Evolutionary conservation across 495 filamentous ascomycete species (phyloP), one percentile per base, ranked within the genome.

Genomic region (Melanomma pulvis-pyrius): DNA sequence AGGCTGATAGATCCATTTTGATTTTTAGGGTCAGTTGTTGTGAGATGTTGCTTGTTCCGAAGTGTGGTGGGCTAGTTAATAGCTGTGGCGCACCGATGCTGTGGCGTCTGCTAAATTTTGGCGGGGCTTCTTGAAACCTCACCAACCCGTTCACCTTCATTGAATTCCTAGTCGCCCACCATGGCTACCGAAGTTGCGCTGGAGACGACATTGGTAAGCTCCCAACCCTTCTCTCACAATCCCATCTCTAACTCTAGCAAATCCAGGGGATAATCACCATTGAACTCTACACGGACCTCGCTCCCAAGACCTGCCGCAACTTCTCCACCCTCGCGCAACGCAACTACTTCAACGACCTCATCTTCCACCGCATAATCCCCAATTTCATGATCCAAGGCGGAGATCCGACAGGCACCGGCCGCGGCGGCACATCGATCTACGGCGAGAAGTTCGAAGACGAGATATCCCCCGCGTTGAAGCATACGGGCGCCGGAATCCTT

Each of bases 381-480:
- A 87, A 91, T 78, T 98, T 98, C 82, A 98, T 98, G 94, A 85
- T 96, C 63, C 94, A 98, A 80, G 91, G 89, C 54, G 94, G 94
- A 46, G 94, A 98, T 79, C 94, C 94, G 7, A 97, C 94, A 2
- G 94, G 94, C 58, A 98, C 94, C 0, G 94, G 94, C 13, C 88
- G 93, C 53, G 94, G 94, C 74, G 94, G 94, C 13, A 82, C 81
- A 61, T 92, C 88, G 22, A 96, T 97, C 81, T 97, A 92, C 75
- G 94, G 94, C 69, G 92, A 92, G 26, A 93, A 91, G 75, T 98
- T 98, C 77, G 93, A 90, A 63, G 94, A 98, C 78, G 96, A 97
- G 82, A 94, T 96, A 67, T 78, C 84, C 24, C 67, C 82, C 2
- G 80, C 80, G 0, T 78, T 98, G 53, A 96, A 93, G 71, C 96